These are phyloP conservation scores for Ilyonectria mors-panacis DNA, from an alignment of 2,329 filamentous ascomycete species.

Conservation along the genomic window DNA sequence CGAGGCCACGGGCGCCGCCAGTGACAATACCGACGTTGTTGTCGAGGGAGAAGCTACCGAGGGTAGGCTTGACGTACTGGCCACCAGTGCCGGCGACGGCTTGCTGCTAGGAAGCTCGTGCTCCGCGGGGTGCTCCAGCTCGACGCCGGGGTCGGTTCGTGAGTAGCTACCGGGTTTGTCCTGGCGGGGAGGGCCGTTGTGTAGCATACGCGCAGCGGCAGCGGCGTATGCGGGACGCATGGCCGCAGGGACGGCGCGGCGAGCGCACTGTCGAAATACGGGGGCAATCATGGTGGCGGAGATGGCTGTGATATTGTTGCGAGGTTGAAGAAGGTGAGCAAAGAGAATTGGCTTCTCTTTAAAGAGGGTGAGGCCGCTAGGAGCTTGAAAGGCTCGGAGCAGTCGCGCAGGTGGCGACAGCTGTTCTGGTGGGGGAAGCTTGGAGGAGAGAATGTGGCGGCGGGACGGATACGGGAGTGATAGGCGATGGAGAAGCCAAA, in stretches of 20 bases:
- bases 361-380: not conserved
- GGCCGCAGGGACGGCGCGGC: constrained; percentile 43
- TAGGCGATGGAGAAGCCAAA: constrained; percentile 24
- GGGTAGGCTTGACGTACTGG: constrained; percentile 86
- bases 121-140: constrained; percentile 84
- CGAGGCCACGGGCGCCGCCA: constrained; percentile 89
- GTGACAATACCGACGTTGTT: constrained; percentile 88
- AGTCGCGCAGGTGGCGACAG: constrained; percentile 12
- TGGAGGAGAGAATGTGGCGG: constrained; percentile 21
- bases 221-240: constrained; percentile 44
- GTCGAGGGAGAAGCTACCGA: constrained; percentile 89
- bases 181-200: constrained; percentile 52
- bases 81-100: constrained; percentile 82
- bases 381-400: constrained; percentile 3
- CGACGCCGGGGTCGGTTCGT: constrained; percentile 83
- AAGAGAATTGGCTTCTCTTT: not conserved
- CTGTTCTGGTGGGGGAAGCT: constrained; percentile 27
- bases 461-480: constrained; percentile 38
- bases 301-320: not conserved
- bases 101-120: constrained; percentile 78
- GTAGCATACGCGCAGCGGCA: constrained; percentile 49
- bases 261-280: constrained; percentile 48
- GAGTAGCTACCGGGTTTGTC: constrained; percentile 76
- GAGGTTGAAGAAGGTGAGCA: not conserved
- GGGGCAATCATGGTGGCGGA: constrained; percentile 40